phyloP scores from a whole-genome alignment of 164 flowering plant genomes.

The Magnolia kwangsiensis region DNA sequence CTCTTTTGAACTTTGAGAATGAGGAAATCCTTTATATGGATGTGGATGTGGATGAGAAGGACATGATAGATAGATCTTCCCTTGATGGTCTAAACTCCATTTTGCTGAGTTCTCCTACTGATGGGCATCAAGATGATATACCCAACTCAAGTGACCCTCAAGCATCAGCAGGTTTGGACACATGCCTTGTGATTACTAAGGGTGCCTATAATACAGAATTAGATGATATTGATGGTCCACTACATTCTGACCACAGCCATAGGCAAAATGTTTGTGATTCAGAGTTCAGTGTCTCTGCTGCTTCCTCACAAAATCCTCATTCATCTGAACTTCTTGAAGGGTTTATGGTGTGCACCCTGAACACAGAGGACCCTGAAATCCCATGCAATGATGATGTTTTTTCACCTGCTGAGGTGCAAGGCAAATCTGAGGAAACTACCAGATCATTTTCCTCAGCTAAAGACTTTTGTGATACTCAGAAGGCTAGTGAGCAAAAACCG shows the following conservation, averaged over 20 bases:
- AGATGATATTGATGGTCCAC: constrained; percentile 11
- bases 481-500: constrained; percentile 23
- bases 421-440: constrained; percentile 19
- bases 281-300: constrained; percentile 22
- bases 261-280: constrained; percentile 12
- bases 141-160: constrained; percentile 21
- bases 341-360: constrained; percentile 53
- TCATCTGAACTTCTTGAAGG: constrained; percentile 36
- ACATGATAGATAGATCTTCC: constrained; percentile 39
- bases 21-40: constrained; percentile 47
- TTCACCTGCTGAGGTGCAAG: constrained; percentile 15
- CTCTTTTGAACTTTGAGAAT: constrained; percentile 44
- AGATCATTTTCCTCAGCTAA: constrained; percentile 22
- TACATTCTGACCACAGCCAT: constrained; percentile 12
- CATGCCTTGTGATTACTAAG: constrained; percentile 10
- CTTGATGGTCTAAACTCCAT: constrained; percentile 53
- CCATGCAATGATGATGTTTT: constrained; percentile 71
- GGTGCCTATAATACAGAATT: constrained; percentile 19
- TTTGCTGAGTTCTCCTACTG: constrained; percentile 47
- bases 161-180: constrained; percentile 22
- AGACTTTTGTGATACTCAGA: constrained; percentile 20
- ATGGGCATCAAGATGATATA: constrained; percentile 28
- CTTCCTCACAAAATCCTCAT: constrained; percentile 19
- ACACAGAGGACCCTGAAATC: constrained; percentile 67
- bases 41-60: constrained; percentile 43